Conservation (phyloP, 495 filamentous ascomycete genomes). For the Paragyromitra xinjiangensis region DNA sequence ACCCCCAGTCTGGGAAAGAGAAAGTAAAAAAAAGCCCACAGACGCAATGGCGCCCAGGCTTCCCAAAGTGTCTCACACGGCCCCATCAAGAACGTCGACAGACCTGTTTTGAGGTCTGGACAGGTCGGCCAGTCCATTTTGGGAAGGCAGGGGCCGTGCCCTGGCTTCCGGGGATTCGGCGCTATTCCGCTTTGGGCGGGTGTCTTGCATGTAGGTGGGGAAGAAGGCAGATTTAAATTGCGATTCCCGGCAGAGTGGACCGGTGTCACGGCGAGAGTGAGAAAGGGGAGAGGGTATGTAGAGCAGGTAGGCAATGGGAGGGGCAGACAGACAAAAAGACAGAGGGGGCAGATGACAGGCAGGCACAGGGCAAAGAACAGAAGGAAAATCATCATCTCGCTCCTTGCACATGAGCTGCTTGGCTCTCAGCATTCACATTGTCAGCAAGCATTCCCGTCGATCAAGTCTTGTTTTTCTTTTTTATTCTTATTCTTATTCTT, state of each 20-base stretch:
- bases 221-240: conserved; percentile 33
- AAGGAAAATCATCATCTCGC: conserved; percentile 31
- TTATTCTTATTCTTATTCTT: neutral
- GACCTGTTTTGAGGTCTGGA: neutral
- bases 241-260: conserved; percentile 30
- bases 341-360: neutral
- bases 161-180: neutral
- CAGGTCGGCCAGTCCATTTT: neutral
- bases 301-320: conserved; percentile 17
- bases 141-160: conserved; percentile 2
- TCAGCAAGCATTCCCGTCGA: conserved; percentile 24
- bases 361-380: neutral
- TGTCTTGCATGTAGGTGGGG: neutral
- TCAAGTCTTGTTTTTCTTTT: conserved; percentile 20
- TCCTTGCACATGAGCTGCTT: conserved; percentile 20
- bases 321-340: neutral
- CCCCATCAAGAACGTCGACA: neutral
- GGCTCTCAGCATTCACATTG: conserved; percentile 20
- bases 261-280: neutral
- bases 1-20: neutral
- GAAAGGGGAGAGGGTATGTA: conserved; percentile 20
- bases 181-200: neutral
- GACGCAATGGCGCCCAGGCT: neutral
- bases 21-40: neutral
- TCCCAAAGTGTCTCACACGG: conserved; percentile 2